A percentile compares a stretch with the other conserved stretches of the same genome.
Evolutionary conservation across 2,329 filamentous ascomycete genomes (phyloP).

Genomic region (Kalmusia sp.): DNA sequence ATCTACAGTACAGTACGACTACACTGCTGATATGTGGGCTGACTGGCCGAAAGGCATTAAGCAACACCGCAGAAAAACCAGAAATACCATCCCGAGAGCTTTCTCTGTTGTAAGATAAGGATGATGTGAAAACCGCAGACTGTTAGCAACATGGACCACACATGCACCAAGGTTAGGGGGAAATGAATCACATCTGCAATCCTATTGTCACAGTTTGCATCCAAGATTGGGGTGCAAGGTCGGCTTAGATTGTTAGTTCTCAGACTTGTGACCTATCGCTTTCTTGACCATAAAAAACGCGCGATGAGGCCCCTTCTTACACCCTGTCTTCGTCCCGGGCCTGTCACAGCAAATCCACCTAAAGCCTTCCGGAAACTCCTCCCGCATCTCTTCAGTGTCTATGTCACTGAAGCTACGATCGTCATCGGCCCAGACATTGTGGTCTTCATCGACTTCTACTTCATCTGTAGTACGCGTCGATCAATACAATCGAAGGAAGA

Average conservation of each 20-base stretch:
- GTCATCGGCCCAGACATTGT: constrained; percentile 36
- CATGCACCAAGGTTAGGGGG: too few relatives aligned
- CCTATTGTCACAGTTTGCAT: too few relatives aligned
- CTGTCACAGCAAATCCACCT: constrained; percentile 38
- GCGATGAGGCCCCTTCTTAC: constrained; percentile 33
- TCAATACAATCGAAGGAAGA: neutral
- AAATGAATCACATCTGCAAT: too few relatives aligned
- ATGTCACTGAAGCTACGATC: constrained; percentile 38
- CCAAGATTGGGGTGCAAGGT: neutral
- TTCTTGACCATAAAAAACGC: constrained; percentile 21
- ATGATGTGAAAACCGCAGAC: too few relatives aligned
- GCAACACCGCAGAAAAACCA: too few relatives aligned
- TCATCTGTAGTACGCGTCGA: constrained; percentile 19
- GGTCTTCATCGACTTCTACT: constrained; percentile 27
- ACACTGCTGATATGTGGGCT: too few relatives aligned
- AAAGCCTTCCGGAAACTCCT: constrained; percentile 35
- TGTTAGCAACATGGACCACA: too few relatives aligned
- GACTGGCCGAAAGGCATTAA: too few relatives aligned
- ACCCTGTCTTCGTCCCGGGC: constrained; percentile 8
- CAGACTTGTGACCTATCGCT: neutral
- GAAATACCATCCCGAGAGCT: too few relatives aligned
- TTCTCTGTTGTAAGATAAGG: too few relatives aligned
- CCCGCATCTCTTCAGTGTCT: constrained; percentile 25
- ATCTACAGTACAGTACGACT: too few relatives aligned
- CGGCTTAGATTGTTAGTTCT: neutral